Base-by-base conservation (phyloP, 1,139 yeast genomes). In the Suhomyces anneliseae region DNA sequence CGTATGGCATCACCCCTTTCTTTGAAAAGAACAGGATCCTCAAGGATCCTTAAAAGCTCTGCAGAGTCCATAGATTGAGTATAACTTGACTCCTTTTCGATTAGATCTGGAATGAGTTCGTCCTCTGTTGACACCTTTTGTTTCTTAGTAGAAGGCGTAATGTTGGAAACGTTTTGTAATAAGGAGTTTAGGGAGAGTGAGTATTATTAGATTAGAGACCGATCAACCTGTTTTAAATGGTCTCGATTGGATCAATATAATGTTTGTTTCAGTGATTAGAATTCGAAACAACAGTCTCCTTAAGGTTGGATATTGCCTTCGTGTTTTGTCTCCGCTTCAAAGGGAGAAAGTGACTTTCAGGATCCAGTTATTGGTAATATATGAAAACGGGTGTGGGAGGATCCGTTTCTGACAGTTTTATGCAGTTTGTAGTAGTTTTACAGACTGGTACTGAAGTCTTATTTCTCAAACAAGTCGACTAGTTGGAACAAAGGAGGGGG, bases 21-120 rank as follows among this genome's bases (percentile, higher is more conserved):
- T 32, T 64, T 58, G 53, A 64, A 73, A 48, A 64, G 64, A 33
- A 58, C 63, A n/a, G 79, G 79, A 58, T 74, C 75, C 47, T 63
- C 65, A 45, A 73, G 69, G 50, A 72, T 64, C 53, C 61, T 59
- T 44, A 72, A 54, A 50, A 72, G 56, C 47, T 65, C 70, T 34
- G 55, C 50, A 36, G 72, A 59, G 51, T 67, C 71, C 74, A 69
- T 69, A 27, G 47, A 7, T n/a, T n/a, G 27, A 27, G 32, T 29
- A 15, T 32, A 42, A 31, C 35, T 26, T 31, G 37, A 12, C 14
- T 36, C 34, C 14, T 8, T n/a, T 9, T 14, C 29, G 11, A 35
- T 14, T 14, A 11, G 12, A 12, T 10, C 36, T 35, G 44, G 40
- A 29, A 37, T 35, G 24, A 32, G 15, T 14, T 37, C 33, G 42